Conservation (phyloP, 768 basidiomycete species). For the Rhodotorula diobovata region DNA sequence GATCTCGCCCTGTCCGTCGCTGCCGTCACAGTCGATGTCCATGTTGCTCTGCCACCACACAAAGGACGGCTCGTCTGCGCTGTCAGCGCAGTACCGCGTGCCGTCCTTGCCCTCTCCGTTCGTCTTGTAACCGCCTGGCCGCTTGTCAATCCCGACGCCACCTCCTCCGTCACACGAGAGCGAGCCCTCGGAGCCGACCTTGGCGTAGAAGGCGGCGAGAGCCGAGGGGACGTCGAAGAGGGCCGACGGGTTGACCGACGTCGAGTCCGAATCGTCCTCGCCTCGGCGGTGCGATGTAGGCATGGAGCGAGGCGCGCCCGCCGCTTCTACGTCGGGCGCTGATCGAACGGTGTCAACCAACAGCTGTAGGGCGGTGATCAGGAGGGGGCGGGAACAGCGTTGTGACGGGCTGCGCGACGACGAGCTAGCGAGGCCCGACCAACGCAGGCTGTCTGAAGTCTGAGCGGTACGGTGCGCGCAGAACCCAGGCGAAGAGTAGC, state of each 20-base stretch:
- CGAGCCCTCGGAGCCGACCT: background rate
- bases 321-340: too few relatives aligned
- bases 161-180: background rate
- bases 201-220: background rate
- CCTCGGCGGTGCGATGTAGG: too few relatives aligned
- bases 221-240: constrained; percentile 4
- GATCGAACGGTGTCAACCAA: too few relatives aligned
- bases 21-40: constrained; percentile 17
- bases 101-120: constrained; percentile 7
- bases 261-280: background rate
- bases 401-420: too few relatives aligned
- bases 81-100: constrained; percentile 7
- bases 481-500: too few relatives aligned
- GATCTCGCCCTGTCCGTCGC: background rate
- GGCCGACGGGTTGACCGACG: background rate
- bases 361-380: too few relatives aligned
- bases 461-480: too few relatives aligned
- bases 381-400: too few relatives aligned
- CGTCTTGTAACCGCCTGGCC: background rate
- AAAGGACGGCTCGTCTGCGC: background rate
- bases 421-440: too few relatives aligned
- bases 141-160: background rate
- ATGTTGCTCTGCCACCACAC: constrained; percentile 19
- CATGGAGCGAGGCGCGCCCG: background rate
- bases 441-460: too few relatives aligned